Conservation (phyloP, 2,329 filamentous ascomycete species). For the Colletotrichum sp. region DNA sequence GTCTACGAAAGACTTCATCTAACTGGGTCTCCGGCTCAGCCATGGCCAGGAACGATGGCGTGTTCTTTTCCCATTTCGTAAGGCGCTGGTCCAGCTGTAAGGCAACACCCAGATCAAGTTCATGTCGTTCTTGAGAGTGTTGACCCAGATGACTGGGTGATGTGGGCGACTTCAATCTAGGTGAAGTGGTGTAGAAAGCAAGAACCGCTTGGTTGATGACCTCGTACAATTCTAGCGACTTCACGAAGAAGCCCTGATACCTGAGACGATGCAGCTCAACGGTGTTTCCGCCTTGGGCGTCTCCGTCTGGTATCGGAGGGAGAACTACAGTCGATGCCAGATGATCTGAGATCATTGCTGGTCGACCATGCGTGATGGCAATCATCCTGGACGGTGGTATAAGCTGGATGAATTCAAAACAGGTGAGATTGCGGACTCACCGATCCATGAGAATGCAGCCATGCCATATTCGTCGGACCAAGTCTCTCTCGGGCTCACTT, state of each 20-base stretch:
- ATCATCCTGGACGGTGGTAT: slow-evolving; percentile 33
- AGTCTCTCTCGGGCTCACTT: slow-evolving; percentile 27
- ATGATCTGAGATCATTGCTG: slow-evolving; percentile 36
- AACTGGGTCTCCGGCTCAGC: slow-evolving; percentile 14
- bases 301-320: slow-evolving; percentile 21
- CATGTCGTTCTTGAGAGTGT: not conserved
- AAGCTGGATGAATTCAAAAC: not conserved
- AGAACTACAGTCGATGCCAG: slow-evolving; percentile 32
- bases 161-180: not conserved
- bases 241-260: slow-evolving; percentile 35
- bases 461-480: slow-evolving; percentile 37
- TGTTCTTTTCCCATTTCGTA: slow-evolving; percentile 33
- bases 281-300: not conserved
- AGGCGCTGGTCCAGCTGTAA: slow-evolving; percentile 35
- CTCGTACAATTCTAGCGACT: slow-evolving; percentile 41
- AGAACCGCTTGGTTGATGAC: slow-evolving; percentile 37
- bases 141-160: not conserved
- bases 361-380: slow-evolving; percentile 37
- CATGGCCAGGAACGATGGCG: slow-evolving; percentile 30
- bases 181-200: slow-evolving; percentile 28
- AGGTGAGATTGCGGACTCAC: slow-evolving; percentile 22
- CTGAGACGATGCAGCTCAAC: not conserved
- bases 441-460: slow-evolving; percentile 43
- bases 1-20: slow-evolving; percentile 32
- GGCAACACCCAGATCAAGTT: slow-evolving; percentile 31